Conservation (phyloP, 2,329 filamentous ascomycete species). For the Sphaerulina musiva region DNA sequence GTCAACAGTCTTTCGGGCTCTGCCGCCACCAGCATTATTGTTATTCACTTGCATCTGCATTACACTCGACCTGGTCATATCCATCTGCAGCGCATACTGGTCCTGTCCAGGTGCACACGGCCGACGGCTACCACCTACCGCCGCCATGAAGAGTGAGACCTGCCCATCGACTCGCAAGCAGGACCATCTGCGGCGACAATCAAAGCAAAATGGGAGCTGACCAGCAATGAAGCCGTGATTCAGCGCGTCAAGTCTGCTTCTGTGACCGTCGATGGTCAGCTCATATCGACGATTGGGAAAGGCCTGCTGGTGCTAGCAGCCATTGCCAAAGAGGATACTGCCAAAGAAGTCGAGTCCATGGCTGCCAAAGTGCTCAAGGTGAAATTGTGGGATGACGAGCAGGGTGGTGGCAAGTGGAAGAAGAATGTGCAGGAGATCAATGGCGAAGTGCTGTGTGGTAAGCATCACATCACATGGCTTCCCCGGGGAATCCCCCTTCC, state of each 20-base stretch:
- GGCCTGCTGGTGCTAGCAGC: constrained; percentile 88
- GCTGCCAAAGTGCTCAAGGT: constrained; percentile 83
- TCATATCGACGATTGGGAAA: constrained; percentile 85
- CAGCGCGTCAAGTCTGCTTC: constrained; percentile 93
- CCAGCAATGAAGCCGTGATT: constrained; percentile 62
- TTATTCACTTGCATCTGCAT: neutral
- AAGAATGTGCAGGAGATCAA: constrained; percentile 77
- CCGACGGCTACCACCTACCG: neutral
- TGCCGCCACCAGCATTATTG: too few relatives aligned
- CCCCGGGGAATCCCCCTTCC: constrained; percentile 2
- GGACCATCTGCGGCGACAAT: constrained; percentile 5
- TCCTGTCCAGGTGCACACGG: neutral
- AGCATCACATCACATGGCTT: constrained; percentile 23
- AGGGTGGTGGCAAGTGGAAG: constrained; percentile 77
- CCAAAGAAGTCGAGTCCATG: constrained; percentile 77
- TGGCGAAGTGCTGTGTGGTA: constrained; percentile 92
- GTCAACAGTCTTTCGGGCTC: too few relatives aligned
- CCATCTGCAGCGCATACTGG: neutral
- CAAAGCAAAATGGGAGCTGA: constrained; percentile 14
- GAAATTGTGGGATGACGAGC: constrained; percentile 81
- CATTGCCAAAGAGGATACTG: constrained; percentile 80
- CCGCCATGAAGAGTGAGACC: constrained; percentile 39
- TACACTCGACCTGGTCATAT: constrained; percentile 1
- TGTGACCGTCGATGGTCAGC: constrained; percentile 84
- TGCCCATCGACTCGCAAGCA: constrained; percentile 2